Conservation (phyloP, 2,329 filamentous ascomycete species). For the Fusarium paranaense region DNA sequence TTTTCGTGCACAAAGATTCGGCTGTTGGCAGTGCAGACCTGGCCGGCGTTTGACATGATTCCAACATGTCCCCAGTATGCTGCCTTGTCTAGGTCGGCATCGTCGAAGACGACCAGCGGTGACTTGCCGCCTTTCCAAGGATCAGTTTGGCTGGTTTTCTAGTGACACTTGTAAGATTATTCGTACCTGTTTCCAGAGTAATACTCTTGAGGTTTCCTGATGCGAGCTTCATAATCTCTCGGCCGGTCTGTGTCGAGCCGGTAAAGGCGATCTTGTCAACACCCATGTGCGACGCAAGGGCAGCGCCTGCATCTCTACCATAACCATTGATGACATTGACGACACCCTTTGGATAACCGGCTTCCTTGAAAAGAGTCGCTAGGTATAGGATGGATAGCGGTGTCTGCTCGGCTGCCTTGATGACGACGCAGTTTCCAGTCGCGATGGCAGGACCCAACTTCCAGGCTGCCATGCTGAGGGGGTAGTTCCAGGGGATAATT, state of each 20-base stretch:
- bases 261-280: background rate
- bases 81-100: background rate
- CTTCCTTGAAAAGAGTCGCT: background rate
- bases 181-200: background rate
- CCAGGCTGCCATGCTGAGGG: conserved; percentile 1
- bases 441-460: background rate
- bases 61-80: background rate
- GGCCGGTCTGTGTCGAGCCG: background rate
- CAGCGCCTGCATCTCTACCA: background rate
- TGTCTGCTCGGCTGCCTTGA: background rate
- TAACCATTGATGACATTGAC: background rate
- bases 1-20: background rate
- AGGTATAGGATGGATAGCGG: background rate
- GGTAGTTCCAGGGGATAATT: conserved; percentile 18
- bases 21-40: background rate
- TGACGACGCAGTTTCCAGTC: background rate
- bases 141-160: background rate
- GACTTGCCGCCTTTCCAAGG: background rate
- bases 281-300: background rate
- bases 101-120: background rate
- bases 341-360: background rate
- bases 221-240: background rate
- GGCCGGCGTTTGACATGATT: background rate
- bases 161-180: background rate
- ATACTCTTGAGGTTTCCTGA: background rate